Base-by-base conservation (phyloP, 345 rosid species). In the Angophora floribunda region DNA sequence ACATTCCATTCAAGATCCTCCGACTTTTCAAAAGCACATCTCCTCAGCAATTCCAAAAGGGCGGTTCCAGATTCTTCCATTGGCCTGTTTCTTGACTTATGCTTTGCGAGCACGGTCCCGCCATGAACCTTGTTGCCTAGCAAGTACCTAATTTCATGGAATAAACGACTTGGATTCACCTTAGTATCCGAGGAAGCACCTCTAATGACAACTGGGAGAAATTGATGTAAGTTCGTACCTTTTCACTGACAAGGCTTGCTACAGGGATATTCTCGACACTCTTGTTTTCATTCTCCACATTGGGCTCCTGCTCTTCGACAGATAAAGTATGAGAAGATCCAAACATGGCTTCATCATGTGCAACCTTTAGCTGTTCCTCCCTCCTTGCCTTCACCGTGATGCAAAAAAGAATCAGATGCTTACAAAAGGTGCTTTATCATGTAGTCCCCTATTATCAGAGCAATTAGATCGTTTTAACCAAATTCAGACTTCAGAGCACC, bases 311-410 rank as follows among this genome's bases (percentile, higher is more conserved):
- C 44, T 88, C 51, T 61, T 59, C 36, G 2, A n/a, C 63, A 55
- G 95, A 67, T n/a, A 89, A 85, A 89, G 55, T 75, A 70, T 88
- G 86, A 21, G 98, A 91, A 52, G 91, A 93, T 91, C 99, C 99
- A 92, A 97, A 98, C 96, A 98, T 98, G 90, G 99, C 98, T 85
- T 95, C 97, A 45, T 98, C 99, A 49, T 96, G 99, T 87, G 99
- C 98, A 65, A 91, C 90, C 93, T 94, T 95, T 30, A 95, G 89
- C 89, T 93, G 93, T 89, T 95, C 97, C 93, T 97, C 98, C 89
- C 94, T 92, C 92, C 91, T 94, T n/a, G 95, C 94, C 99, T 97
- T 88, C 86, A 85, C 87, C 87, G 85, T 51, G 26, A 75, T 45
- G 79, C 7, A 13, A 88, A 50, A 51, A 45, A 49, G 17, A 55